phyloP scores from a whole-genome alignment of 768 basidiomycete species.

The Termitomyces sp. region DNA sequence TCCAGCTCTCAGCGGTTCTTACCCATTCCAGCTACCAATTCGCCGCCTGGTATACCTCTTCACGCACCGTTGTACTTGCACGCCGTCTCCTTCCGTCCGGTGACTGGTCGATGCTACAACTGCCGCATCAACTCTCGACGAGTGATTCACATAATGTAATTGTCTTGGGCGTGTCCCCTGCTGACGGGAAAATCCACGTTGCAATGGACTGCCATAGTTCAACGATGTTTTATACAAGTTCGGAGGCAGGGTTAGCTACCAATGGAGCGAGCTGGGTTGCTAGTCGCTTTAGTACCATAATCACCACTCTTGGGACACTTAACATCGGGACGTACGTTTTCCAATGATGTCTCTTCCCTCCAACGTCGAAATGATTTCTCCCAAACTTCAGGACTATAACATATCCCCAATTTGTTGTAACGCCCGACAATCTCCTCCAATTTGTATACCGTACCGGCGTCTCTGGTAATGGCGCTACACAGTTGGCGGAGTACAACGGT shows the following conservation, averaged over 20 bases:
- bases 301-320: constrained; percentile 32
- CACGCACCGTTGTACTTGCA: constrained; percentile 31
- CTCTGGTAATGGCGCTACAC: constrained; percentile 41
- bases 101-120: constrained; percentile 34
- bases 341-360: neutral
- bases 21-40: constrained; percentile 35
- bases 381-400: constrained; percentile 28
- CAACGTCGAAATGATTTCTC: neutral
- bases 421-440: constrained; percentile 39
- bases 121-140: constrained; percentile 35
- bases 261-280: constrained; percentile 37
- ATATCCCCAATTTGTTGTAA: constrained; percentile 43
- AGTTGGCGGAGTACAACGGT: constrained; percentile 37
- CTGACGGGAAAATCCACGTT: constrained; percentile 40
- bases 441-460: constrained; percentile 43
- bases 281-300: constrained; percentile 35
- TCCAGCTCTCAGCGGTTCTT: constrained; percentile 36
- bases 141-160: constrained; percentile 42
- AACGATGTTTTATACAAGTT: constrained; percentile 35
- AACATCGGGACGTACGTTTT: constrained; percentile 34
- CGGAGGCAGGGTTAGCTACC: constrained; percentile 32
- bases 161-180: constrained; percentile 36
- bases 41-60: constrained; percentile 41
- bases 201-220: constrained; percentile 43
- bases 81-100: constrained; percentile 35